Evolutionary conservation across 2,329 filamentous ascomycete species (phyloP).

Genomic region (Fusarium sp.): DNA sequence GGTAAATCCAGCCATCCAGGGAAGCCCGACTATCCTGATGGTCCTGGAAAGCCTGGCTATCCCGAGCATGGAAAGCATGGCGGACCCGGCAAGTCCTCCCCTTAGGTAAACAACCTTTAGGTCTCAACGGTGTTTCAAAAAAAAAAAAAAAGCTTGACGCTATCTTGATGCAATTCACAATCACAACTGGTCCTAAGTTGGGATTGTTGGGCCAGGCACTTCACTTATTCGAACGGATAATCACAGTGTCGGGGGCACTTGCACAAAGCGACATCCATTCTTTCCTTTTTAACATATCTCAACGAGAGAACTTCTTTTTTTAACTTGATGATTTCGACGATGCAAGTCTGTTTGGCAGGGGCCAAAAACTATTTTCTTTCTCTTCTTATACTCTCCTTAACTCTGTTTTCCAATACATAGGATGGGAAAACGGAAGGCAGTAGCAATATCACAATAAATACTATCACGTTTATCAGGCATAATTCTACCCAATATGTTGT

Average conservation of each 20-base stretch:
- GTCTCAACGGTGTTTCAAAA: background rate
- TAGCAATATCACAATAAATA: background rate
- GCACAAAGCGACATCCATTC: background rate
- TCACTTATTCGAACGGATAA: no score
- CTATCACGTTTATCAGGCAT: background rate
- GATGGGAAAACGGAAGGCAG: background rate
- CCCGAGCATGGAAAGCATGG: background rate
- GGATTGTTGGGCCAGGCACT: background rate
- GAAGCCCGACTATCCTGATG: accelerated
- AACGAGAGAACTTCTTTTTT: background rate
- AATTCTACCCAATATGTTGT: background rate
- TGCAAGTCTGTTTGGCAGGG: background rate
- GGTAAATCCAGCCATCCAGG: background rate
- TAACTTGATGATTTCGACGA: background rate
- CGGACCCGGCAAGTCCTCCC: background rate
- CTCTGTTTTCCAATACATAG: background rate
- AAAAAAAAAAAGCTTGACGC: background rate
- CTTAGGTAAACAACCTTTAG: background rate
- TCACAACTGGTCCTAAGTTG: background rate
- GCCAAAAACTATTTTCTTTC: background rate
- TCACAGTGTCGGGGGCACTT: background rate
- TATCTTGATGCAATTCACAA: background rate
- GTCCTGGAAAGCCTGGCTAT: background rate
- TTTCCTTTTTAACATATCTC: background rate
- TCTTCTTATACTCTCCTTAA: slow-evolving; percentile 10